Conservation (phyloP, 2,329 filamentous ascomycete genomes). For the Geoglossum cookeanum region DNA sequence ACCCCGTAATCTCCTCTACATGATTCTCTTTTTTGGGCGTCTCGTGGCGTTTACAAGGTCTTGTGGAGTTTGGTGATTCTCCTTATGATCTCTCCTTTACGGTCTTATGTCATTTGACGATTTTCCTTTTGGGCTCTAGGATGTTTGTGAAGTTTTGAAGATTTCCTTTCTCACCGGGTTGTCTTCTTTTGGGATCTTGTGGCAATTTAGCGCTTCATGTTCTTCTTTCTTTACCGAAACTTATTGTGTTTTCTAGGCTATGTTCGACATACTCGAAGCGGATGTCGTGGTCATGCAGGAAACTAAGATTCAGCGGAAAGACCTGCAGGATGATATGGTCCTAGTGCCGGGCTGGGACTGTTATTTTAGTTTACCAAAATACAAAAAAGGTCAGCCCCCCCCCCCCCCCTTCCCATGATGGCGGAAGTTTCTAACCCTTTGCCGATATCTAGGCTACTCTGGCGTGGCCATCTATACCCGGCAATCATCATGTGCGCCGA, state of each 20-base stretch:
- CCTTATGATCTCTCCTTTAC: too few relatives aligned
- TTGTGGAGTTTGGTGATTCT: too few relatives aligned
- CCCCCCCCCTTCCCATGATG: not conserved
- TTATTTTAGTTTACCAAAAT: constrained; percentile 78
- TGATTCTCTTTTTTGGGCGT: too few relatives aligned
- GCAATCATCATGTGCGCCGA: constrained; percentile 67
- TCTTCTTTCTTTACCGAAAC: not conserved
- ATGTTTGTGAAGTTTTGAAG: too few relatives aligned
- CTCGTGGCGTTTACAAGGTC: too few relatives aligned
- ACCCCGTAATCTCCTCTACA: too few relatives aligned
- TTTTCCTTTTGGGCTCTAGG: too few relatives aligned
- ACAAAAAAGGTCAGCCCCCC: constrained; percentile 59
- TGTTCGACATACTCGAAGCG: constrained; percentile 85
- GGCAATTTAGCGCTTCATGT: not conserved
- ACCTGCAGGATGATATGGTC: constrained; percentile 88
- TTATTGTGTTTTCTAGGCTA: constrained; percentile 35
- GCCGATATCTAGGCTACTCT: constrained; percentile 53
- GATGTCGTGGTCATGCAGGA: constrained; percentile 95
- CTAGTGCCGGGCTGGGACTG: constrained; percentile 89
- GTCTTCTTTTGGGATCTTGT: too few relatives aligned
- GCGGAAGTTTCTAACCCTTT: not conserved
- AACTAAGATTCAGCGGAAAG: constrained; percentile 86
- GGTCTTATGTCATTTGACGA: too few relatives aligned
- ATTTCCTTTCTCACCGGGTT: too few relatives aligned
- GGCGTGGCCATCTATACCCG: constrained; percentile 90